Evolutionary conservation across 768 basidiomycete genomes (phyloP).

Genomic region (Boletus rex-veris): DNA sequence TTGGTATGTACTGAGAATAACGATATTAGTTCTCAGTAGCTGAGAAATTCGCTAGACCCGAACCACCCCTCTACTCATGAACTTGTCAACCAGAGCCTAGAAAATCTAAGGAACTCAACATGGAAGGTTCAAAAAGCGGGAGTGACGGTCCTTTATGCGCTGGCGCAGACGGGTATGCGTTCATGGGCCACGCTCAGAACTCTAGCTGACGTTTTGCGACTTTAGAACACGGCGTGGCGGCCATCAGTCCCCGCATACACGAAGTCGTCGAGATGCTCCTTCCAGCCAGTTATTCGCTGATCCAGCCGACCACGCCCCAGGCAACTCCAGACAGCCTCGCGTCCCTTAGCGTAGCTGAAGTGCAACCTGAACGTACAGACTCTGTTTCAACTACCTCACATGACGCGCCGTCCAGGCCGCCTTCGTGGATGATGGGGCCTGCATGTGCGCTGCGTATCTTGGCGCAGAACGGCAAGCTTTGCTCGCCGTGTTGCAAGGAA

Average conservation of each 20-base stretch:
- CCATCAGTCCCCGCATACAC: not conserved
- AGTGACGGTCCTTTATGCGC: slow-evolving; percentile 19
- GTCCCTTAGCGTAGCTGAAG: not conserved
- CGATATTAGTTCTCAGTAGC: not conserved
- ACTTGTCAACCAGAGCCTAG: slow-evolving; percentile 9
- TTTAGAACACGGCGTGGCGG: not conserved
- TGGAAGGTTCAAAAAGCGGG: slow-evolving; percentile 25
- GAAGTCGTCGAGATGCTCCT: not conserved
- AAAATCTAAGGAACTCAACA: not conserved
- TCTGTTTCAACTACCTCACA: not conserved
- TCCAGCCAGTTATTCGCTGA: not conserved
- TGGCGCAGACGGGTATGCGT: slow-evolving; percentile 19
- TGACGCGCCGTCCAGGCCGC: not conserved
- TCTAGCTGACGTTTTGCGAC: not conserved
- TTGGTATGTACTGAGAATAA: slow-evolving; percentile 4
- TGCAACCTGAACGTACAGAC: not conserved
- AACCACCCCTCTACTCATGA: slow-evolving; percentile 1
- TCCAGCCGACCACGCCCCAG: not conserved
- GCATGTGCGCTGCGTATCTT: slow-evolving; percentile 18
- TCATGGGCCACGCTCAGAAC: not conserved
- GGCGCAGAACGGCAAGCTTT: slow-evolving; percentile 9
- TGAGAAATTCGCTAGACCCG: not conserved
- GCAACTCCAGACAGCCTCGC: not conserved
- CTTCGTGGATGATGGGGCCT: slow-evolving; percentile 21
- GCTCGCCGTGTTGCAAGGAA: not conserved